Base-by-base conservation (phyloP, 306 rosid genomes). In the Cucumis hystrix region DNA sequence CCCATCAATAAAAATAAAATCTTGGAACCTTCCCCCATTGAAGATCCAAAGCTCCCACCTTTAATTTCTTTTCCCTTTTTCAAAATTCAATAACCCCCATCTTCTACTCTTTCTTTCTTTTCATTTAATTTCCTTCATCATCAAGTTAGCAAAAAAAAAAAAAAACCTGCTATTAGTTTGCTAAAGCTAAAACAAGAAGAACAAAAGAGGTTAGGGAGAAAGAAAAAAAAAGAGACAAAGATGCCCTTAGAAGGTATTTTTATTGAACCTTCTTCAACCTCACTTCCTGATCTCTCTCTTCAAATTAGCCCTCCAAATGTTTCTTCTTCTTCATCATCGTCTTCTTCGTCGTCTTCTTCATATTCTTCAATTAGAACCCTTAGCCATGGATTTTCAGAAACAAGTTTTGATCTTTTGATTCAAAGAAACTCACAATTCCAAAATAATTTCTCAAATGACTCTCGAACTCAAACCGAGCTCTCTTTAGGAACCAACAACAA, bases 241-340 rank as follows among this genome's bases (percentile, higher is more conserved):
- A 28, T 93, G 98, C 93, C 98, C 91, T 93, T 89, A 84, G 91
- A 91, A 70, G 98, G 93, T 91, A 84, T 88, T 83, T 90, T 88
- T 86, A 83, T 87, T 45, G 93, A 93, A 80, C 82, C 91, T 18
- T 80, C 90, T 79, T 77, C 93, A 83, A 58, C 84, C 13, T 7
- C 90, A 21, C 80, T 86, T 56, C 97, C 98, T 64, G 98, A 93
- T 89, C 98, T 93, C 77, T 89, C 98, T 72, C 96, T 93, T 75
- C 93, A 93, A 81, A 91, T 93, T 80, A 91, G 96, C 25, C 97
- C 89, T 25, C 97, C 96, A 18, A 83, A 39, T 60, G 83, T 80
- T 56, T 82, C 84, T 1, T 83, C 89, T 21, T 71, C 91, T 69
- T 76, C 82, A 58, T 77, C 85, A 69, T 83, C 75, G 0, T 59